These are phyloP conservation scores for Haplosporangium gracile DNA, from an alignment of 192 early-diverging fungal genomes.

Conservation along the genomic window DNA sequence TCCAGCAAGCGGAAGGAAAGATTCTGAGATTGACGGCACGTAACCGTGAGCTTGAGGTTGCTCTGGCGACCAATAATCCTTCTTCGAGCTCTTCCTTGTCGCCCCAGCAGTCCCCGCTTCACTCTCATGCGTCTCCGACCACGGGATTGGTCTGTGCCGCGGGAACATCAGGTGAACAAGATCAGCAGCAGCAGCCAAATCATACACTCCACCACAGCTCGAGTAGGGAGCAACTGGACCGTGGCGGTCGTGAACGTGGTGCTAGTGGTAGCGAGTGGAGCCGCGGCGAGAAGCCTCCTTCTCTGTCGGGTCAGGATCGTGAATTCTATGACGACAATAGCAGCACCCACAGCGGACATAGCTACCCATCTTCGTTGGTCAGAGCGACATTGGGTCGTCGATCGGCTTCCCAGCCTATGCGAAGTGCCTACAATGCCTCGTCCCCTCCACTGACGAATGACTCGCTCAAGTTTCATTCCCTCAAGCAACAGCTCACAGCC, in stretches of 20 bases:
- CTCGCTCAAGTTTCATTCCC: neutral
- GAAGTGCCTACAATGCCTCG: neutral
- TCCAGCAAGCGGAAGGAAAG: conserved; percentile 61
- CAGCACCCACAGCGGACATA: neutral
- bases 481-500: neutral
- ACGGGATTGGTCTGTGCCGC: neutral
- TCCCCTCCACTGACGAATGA: neutral
- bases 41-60: conserved; percentile 26
- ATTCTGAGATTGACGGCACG: conserved; percentile 47
- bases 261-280: conserved; percentile 13
- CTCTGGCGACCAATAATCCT: neutral
- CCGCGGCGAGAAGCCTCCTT: conserved; percentile 2
- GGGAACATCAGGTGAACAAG: neutral
- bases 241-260: neutral
- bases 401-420: neutral
- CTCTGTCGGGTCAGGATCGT: neutral
- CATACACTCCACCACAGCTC: neutral
- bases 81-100: neutral
- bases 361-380: neutral
- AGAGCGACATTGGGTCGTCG: neutral
- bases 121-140: neutral
- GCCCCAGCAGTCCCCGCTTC: conserved; percentile 5
- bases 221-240: conserved; percentile 11
- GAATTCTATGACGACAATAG: neutral
- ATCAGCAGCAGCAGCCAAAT: neutral